Conservation (phyloP, 176 grass and related monocot genomes). For the Carex cristatella region DNA sequence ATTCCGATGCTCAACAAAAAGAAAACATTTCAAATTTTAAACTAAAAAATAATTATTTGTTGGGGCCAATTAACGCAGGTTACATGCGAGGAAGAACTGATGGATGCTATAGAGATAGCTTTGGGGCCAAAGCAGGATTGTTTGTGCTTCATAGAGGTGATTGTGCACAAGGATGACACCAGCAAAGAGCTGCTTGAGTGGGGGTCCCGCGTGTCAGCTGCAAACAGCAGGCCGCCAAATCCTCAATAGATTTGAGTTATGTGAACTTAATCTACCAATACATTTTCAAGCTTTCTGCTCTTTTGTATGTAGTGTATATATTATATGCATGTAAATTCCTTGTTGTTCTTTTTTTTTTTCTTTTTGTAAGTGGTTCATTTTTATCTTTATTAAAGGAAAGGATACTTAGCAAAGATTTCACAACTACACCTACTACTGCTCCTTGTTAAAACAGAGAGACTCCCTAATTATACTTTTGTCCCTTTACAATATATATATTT, state of each 20-base stretch:
- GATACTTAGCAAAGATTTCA: not conserved
- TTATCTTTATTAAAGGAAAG: not conserved
- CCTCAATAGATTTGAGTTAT: constrained; percentile 8
- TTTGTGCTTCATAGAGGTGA: constrained; percentile 31
- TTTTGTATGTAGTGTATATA: not conserved
- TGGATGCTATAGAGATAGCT: constrained; percentile 26
- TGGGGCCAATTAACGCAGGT: constrained; percentile 4
- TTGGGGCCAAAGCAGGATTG: constrained; percentile 20
- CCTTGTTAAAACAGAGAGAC: too few relatives aligned
- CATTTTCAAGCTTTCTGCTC: not conserved
- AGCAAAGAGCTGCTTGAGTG: constrained; percentile 36
- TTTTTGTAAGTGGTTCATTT: not conserved
- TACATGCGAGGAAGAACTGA: constrained; percentile 27
- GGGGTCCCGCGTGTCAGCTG: constrained; percentile 34
- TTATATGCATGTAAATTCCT: not conserved
- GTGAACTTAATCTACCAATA: not conserved
- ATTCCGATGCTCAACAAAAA: not conserved
- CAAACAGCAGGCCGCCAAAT: constrained; percentile 34
- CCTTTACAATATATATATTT: not conserved
- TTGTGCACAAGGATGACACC: constrained; percentile 8
- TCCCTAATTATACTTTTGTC: not conserved
- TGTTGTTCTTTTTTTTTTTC: not conserved
- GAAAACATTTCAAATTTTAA: too few relatives aligned
- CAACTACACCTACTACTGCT: not conserved
- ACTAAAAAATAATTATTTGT: not conserved